A percentile compares a stretch with the other conserved stretches of the same genome.
These are phyloP conservation scores for Ochetophila trinervis DNA, from an alignment of 306 rosid species.

Conservation along the genomic window DNA sequence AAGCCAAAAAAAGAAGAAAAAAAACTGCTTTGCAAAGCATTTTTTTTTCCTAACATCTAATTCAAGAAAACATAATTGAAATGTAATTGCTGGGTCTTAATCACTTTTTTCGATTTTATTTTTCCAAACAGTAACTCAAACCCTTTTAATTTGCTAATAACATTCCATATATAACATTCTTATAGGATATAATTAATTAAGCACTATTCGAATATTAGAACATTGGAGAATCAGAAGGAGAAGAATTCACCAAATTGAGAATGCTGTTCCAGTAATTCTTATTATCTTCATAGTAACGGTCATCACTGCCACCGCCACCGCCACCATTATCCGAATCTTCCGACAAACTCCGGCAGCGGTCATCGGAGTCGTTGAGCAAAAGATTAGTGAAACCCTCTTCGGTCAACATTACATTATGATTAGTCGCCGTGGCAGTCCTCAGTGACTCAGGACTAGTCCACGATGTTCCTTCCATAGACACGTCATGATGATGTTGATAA, in stretches of 20 bases:
- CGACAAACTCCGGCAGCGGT: conserved; percentile 42
- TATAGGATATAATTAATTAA: too few species aligned
- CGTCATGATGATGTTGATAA: conserved; percentile 16
- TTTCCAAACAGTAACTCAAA: too few species aligned
- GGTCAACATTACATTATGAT: conserved; percentile 34
- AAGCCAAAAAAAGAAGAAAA: too few species aligned
- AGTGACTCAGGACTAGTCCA: conserved; percentile 28
- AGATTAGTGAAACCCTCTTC: conserved; percentile 93
- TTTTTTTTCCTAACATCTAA: too few species aligned
- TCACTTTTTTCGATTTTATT: too few species aligned
- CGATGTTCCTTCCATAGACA: conserved; percentile 51
- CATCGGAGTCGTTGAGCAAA: conserved; percentile 65
- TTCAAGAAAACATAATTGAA: too few species aligned
- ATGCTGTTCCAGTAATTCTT: conserved; percentile 92
- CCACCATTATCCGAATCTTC: conserved; percentile 33
- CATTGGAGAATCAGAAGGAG: conserved; percentile 79
- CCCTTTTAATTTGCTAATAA: too few species aligned
- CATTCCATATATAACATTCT: too few species aligned
- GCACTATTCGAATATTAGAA: conserved; percentile 53
- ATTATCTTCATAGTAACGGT: conserved; percentile 69
- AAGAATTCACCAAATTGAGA: conserved; percentile 87
- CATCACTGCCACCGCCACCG: conserved; percentile 46
- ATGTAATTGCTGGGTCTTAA: too few species aligned
- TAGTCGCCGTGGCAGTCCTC: neutral
- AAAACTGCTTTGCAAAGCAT: too few species aligned